Base-by-base conservation (phyloP, 2,329 filamentous ascomycete genomes). In the Verticillium albo-atrum region DNA sequence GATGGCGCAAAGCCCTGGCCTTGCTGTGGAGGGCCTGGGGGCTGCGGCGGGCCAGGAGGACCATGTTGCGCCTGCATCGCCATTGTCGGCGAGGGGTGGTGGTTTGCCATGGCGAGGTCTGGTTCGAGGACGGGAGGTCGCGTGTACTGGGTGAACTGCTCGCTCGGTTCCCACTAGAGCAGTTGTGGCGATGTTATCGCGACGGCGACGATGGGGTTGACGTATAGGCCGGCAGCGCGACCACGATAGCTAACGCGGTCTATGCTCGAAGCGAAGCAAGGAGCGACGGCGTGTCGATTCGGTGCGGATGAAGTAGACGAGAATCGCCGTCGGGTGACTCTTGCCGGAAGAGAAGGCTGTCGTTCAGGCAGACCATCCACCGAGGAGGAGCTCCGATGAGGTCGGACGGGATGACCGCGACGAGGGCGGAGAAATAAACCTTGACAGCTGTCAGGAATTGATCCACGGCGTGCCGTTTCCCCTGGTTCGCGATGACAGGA, bases 61-160 rank as follows among this genome's bases (percentile, higher is more conserved):
- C 88, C 86, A 70, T 88, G 86, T 61, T 81, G 79, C 80, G 86
- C 81, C 68, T 85, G 83, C 77, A 93, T 89, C 72, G 81, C 84
- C 77, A 90, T 89, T 61, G 90, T 90, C 47, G 91, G 90, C 68
- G 91, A 94, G 50, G 89, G 88, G 71, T 93, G 91, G 68, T 91
- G 89, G 74, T 91, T 89, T 67, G 88, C 87, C 88, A 91, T 91
- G 56, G 34, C 54, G 32, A 37, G 17, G 30, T 53, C 54, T 58
- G 58, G 56, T 47, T 55, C 47, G 27, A 32, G 32, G 54, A 54
- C 37, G 47, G 37, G n/a, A 27, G 52, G n/a, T 34, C n/a, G 35
- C 17, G 35, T 42, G 35, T 5, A n/a, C 15, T 20, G n/a, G 14
- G 35, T 17, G 17, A 42, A n/a, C n/a, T n/a, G n/a, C n/a, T 9